phyloP scores from a whole-genome alignment of 2,329 filamentous ascomycete species.

The Pezicula carpinea region DNA sequence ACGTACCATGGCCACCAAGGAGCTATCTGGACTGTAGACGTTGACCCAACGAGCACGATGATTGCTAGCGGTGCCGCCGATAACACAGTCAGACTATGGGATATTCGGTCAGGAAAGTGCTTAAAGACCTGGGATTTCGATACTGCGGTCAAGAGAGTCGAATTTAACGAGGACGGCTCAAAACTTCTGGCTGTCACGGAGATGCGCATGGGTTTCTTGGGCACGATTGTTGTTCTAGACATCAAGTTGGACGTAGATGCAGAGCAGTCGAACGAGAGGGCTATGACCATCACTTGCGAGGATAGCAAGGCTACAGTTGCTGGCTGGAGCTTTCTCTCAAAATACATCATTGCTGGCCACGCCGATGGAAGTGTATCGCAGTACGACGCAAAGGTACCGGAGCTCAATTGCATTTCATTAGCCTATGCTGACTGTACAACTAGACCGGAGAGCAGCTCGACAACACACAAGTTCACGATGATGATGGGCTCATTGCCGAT shows the following conservation, averaged over 20 bases:
- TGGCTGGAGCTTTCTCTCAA: slow-evolving; percentile 89
- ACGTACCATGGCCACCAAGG: slow-evolving; percentile 96
- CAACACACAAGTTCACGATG: slow-evolving; percentile 81
- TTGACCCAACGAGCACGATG: slow-evolving; percentile 86
- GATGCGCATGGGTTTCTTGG: slow-evolving; percentile 95
- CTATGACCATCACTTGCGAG: slow-evolving; percentile 84
- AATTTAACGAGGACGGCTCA: slow-evolving; percentile 92
- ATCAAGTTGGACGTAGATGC: slow-evolving; percentile 79
- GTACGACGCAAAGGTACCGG: slow-evolving; percentile 79
- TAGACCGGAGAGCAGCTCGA: slow-evolving; percentile 76
- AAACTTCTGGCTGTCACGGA: slow-evolving; percentile 92
- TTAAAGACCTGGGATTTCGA: slow-evolving; percentile 98
- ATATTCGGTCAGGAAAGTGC: slow-evolving; percentile 85
- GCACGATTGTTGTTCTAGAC: slow-evolving; percentile 89
- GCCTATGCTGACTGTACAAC: slow-evolving; percentile 11
- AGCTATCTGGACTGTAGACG: slow-evolving; percentile 97
- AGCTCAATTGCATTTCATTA: background rate
- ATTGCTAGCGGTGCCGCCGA: slow-evolving; percentile 95
- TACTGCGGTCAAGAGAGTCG: slow-evolving; percentile 94
- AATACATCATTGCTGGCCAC: slow-evolving; percentile 97
- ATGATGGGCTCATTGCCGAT: slow-evolving; percentile 73
- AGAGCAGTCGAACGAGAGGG: slow-evolving; percentile 79
- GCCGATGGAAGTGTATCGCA: slow-evolving; percentile 90
- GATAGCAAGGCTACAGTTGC: slow-evolving; percentile 97
- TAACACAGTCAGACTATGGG: slow-evolving; percentile 97